Base-by-base conservation (phyloP, 2,329 filamentous ascomycete species). In the Epichloe typhina region DNA sequence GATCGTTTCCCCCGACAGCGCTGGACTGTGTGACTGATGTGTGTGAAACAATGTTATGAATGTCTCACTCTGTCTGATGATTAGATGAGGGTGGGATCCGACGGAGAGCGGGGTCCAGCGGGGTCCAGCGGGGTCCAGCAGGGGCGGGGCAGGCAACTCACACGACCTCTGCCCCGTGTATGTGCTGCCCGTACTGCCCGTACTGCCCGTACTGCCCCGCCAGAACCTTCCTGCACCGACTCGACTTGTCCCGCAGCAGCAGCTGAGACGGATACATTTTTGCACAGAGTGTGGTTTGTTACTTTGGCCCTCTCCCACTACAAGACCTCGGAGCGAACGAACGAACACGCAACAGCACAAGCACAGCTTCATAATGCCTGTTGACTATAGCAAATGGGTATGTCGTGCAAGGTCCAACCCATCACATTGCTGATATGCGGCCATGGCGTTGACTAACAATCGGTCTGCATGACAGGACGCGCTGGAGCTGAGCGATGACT, bases 401-500 rank as follows among this genome's bases (percentile, higher is more conserved):
- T 53, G 73, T 63, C 41, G 15, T 19, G 3, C 19, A n/a, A 12
- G 7, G 26, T 19, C 17, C 43, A 42, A 42, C 17, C 40, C 17
- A 23, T 19, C 17, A 42, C 40, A 1, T 4, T 31, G 31, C 31
- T 31, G 3, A 31, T 31, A 31, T 31, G 31, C 31, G 3, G 31
- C 31, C 31, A 31, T 31, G 31, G 31, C 9, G 31, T 31, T 31
- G 31, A 42, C 5, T 42, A 7, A 42, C 19, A 21, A 42, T 9
- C 19, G 11, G 12, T 38, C 7, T 49, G n/a, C 4, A 11, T 39
- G 5, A n/a, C 54, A 87, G 83, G 86, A 97, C 66, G 84, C 86
- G 53, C 80, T 98, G 64, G 93, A 98, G 81, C 83, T 98, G 64
- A 95, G 88, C 63, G 93, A 98, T 69, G 93, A 98, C 70, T 96